A percentile compares a stretch with the other conserved stretches of the same genome.
phyloP scores from a whole-genome alignment of 257 asterid species.

The Petunia secreta region DNA sequence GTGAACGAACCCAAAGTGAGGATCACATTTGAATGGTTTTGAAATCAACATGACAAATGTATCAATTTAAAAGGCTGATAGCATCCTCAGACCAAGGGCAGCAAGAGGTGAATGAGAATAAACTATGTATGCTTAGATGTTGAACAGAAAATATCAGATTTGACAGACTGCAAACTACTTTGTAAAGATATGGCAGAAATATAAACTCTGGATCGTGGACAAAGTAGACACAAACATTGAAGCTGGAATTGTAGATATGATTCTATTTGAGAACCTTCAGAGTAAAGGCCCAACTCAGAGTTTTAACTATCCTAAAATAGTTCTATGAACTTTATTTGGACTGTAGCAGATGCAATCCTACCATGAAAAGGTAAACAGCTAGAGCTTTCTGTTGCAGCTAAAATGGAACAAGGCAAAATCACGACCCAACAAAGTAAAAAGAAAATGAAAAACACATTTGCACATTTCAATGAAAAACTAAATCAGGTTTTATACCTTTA shows the following conservation, averaged over 20 bases:
- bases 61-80: constrained; percentile 6
- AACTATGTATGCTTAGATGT: not conserved
- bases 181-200: not conserved
- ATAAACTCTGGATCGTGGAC: not conserved
- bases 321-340: too few relatives aligned
- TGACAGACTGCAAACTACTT: not conserved
- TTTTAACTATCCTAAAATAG: not conserved
- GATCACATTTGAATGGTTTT: constrained; percentile 13
- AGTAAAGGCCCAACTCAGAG: not conserved
- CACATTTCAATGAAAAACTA: not conserved
- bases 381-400: not conserved
- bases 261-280: not conserved
- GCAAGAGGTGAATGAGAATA: constrained; percentile 23
- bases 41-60: constrained; percentile 1
- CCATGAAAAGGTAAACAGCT: not conserved
- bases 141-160: not conserved
- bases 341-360: constrained; percentile 1
- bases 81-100: not conserved
- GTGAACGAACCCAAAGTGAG: constrained; percentile 21
- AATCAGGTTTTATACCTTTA: constrained; percentile 57
- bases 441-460: constrained; percentile 21
- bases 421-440: not conserved
- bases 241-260: not conserved
- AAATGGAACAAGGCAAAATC: not conserved
- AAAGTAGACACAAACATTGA: not conserved